Evolutionary conservation across 2,329 filamentous ascomycete species (phyloP).

Genomic region (Pezicula neosporulosa): DNA sequence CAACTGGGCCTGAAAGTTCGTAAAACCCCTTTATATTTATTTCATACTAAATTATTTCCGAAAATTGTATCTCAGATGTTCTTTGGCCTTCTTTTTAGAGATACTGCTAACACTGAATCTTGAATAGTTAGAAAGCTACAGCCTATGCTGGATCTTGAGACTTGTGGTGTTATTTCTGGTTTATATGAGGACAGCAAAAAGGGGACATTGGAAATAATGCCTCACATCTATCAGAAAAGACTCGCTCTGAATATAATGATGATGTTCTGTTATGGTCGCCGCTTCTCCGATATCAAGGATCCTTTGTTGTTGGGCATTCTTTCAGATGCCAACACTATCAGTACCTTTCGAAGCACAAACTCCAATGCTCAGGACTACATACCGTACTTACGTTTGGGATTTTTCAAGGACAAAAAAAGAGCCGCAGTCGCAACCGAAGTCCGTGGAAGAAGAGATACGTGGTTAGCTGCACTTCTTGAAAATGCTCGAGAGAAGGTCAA

Average conservation of each 20-base stretch:
- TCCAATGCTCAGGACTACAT: slow-evolving; percentile 4
- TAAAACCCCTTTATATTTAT: no score
- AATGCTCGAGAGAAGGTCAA: neutral
- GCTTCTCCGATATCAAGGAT: neutral
- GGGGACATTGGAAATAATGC: neutral
- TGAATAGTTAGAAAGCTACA: neutral
- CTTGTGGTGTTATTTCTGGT: neutral
- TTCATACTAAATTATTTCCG: no score
- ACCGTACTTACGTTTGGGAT: neutral
- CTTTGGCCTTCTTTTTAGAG: no score
- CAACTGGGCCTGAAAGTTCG: neutral
- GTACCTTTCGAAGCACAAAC: slow-evolving; percentile 3
- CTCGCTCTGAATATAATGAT: slow-evolving; percentile 1
- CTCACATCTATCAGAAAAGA: neutral
- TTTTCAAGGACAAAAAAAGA: neutral
- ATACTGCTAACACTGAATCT: no score
- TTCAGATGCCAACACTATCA: neutral
- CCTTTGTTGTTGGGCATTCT: neutral
- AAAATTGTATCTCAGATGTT: no score
- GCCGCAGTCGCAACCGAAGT: neutral
- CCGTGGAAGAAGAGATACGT: neutral
- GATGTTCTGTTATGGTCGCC: neutral
- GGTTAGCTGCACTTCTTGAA: slow-evolving; percentile 1
- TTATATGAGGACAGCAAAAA: slow-evolving; percentile 1
- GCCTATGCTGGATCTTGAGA: neutral